Conservation (phyloP, 805 yeast genomes). For the Torulaspora gathmanii region DNA sequence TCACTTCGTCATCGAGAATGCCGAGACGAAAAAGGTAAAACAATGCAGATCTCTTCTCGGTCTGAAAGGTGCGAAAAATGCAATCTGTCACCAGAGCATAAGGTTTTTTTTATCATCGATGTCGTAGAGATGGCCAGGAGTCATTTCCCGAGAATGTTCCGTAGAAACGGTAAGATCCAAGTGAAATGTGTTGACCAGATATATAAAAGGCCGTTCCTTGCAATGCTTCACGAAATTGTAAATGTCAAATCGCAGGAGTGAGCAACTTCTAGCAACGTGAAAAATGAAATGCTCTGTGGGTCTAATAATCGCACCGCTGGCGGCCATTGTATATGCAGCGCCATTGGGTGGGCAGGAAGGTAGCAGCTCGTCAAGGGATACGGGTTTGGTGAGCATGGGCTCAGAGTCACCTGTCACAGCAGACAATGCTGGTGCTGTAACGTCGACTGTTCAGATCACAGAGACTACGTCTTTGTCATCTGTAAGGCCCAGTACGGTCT, state of each 20-base stretch:
- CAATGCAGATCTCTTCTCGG: constrained; percentile 4
- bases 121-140: not conserved
- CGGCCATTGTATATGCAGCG: not conserved
- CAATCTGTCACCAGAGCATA: not conserved
- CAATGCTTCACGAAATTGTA: too few species aligned
- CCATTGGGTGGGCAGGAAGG: not conserved
- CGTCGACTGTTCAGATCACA: not conserved
- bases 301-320: not conserved
- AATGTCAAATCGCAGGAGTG: not conserved
- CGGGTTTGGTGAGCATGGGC: not conserved
- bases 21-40: constrained; percentile 2
- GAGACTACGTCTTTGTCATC: not conserved
- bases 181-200: not conserved
- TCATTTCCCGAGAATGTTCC: not conserved
- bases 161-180: not conserved
- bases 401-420: not conserved
- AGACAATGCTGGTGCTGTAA: not conserved
- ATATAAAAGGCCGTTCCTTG: not conserved
- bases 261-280: not conserved
- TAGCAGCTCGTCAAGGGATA: not conserved
- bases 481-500: constrained; percentile 6
- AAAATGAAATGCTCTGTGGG: not conserved
- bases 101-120: not conserved
- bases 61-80: not conserved
- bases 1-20: constrained; percentile 7